These are phyloP conservation scores for Mallotus nudiflorus DNA, from an alignment of 345 rosid genomes.

Conservation along the genomic window DNA sequence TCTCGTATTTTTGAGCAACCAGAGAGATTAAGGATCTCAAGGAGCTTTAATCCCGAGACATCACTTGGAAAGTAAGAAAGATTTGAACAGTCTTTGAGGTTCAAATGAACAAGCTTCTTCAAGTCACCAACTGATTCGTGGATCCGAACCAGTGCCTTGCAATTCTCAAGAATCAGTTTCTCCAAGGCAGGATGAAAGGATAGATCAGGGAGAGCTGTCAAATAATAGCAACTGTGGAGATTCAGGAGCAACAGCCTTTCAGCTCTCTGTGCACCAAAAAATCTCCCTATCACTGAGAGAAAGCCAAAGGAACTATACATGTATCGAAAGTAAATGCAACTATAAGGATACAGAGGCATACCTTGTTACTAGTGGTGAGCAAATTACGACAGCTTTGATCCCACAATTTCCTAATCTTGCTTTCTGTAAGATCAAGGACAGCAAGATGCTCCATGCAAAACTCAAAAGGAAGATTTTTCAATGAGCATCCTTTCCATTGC, in stretches of 20 bases:
- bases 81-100: conserved; percentile 37
- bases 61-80: conserved; percentile 43
- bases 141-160: conserved; percentile 30
- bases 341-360: conserved; percentile 7
- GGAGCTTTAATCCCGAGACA: conserved; percentile 43
- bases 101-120: conserved; percentile 34
- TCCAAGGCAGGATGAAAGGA: conserved; percentile 33
- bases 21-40: conserved; percentile 43
- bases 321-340: no score
- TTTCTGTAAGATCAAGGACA: conserved; percentile 70
- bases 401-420: conserved; percentile 45
- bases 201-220: conserved; percentile 44
- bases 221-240: conserved; percentile 37
- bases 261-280: conserved; percentile 25
- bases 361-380: conserved; percentile 22
- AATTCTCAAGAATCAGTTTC: conserved; percentile 41
- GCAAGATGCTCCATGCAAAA: conserved; percentile 43
- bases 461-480: conserved; percentile 44
- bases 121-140: conserved; percentile 45
- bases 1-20: conserved; percentile 35
- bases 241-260: conserved; percentile 46
- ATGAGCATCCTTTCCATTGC: conserved; percentile 63
- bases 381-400: background rate
- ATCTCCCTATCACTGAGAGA: no score
- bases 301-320: no score